Percentiles rank a stretch among this genome's conserved stretches.
Evolutionary conservation across 1,284 basidiomycete species (phyloP).

Genomic region (Malassezia yamatoensis): DNA sequence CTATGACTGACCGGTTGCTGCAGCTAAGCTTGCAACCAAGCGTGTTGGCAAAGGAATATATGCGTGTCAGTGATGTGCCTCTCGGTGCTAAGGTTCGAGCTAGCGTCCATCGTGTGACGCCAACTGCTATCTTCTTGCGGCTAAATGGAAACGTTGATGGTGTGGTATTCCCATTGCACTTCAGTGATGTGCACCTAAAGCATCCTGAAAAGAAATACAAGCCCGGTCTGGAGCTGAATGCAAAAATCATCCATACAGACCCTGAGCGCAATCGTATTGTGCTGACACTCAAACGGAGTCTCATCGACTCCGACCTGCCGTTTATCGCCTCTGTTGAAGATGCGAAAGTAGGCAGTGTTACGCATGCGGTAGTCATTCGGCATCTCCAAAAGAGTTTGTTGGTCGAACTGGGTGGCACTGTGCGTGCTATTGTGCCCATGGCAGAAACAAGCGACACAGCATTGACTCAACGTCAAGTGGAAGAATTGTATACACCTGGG

Average conservation of each 20-base stretch:
- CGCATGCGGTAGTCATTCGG: slow-evolving; percentile 65
- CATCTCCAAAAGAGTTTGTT: slow-evolving; percentile 33
- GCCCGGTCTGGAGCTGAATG: slow-evolving; percentile 70
- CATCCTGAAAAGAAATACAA: slow-evolving; percentile 67
- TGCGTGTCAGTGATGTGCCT: slow-evolving; percentile 69
- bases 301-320: slow-evolving; percentile 64
- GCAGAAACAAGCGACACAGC: slow-evolving; percentile 29
- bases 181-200: slow-evolving; percentile 73
- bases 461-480: slow-evolving; percentile 19
- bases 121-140: slow-evolving; percentile 40
- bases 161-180: slow-evolving; percentile 87
- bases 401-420: slow-evolving; percentile 60
- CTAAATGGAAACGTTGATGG: slow-evolving; percentile 56
- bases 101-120: slow-evolving; percentile 31
- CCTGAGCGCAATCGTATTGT: slow-evolving; percentile 68
- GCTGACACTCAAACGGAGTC: slow-evolving; percentile 82
- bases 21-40: slow-evolving; percentile 75
- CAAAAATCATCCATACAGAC: slow-evolving; percentile 77
- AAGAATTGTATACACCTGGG: slow-evolving; percentile 63
- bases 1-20: slow-evolving; percentile 75
- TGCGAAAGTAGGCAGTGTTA: slow-evolving; percentile 62
- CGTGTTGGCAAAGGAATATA: slow-evolving; percentile 73
- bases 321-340: slow-evolving; percentile 57
- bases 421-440: slow-evolving; percentile 66
- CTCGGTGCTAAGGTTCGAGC: slow-evolving; percentile 33